A percentile compares a stretch with the other conserved stretches of the same genome.
phyloP scores from a whole-genome alignment of 768 basidiomycete genomes.

The Symmetrospora coprosmae region DNA sequence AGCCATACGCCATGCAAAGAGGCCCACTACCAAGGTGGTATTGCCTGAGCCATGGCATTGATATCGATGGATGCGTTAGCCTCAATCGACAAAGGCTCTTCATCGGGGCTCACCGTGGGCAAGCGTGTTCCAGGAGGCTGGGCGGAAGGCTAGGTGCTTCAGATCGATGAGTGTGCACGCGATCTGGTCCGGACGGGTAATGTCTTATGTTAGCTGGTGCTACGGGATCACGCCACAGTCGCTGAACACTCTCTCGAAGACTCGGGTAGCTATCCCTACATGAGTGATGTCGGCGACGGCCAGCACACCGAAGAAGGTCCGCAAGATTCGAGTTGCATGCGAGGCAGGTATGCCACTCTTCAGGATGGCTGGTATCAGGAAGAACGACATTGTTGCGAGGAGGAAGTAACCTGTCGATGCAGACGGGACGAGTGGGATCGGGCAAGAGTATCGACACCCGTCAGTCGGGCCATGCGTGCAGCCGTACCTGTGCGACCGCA shows the following conservation, averaged over 20 bases:
- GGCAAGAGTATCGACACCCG: no score
- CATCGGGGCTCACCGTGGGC: background rate
- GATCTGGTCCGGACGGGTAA: background rate
- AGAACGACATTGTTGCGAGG: slow-evolving; percentile 13
- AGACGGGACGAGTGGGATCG: background rate
- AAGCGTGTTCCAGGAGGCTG: slow-evolving; percentile 1
- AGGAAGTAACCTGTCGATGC: background rate
- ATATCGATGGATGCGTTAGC: background rate
- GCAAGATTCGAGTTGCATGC: slow-evolving; percentile 37
- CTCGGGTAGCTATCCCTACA: no score
- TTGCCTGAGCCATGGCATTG: slow-evolving; percentile 1
- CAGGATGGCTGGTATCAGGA: slow-evolving; percentile 90
- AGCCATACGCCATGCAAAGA: background rate
- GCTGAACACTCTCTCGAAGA: no score
- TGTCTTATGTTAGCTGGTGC: background rate
- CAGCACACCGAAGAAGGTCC: slow-evolving; percentile 6
- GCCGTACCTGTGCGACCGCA: background rate
- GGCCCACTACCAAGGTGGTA: background rate
- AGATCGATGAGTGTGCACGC: background rate
- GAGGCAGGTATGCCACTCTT: slow-evolving; percentile 83
- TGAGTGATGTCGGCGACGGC: slow-evolving; percentile 8
- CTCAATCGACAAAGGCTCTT: no score
- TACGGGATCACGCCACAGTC: background rate
- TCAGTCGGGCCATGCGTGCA: no score
- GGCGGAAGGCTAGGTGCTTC: background rate